Base-by-base conservation (phyloP, 2,329 filamentous ascomycete genomes). In the Cladosporium colombiae region DNA sequence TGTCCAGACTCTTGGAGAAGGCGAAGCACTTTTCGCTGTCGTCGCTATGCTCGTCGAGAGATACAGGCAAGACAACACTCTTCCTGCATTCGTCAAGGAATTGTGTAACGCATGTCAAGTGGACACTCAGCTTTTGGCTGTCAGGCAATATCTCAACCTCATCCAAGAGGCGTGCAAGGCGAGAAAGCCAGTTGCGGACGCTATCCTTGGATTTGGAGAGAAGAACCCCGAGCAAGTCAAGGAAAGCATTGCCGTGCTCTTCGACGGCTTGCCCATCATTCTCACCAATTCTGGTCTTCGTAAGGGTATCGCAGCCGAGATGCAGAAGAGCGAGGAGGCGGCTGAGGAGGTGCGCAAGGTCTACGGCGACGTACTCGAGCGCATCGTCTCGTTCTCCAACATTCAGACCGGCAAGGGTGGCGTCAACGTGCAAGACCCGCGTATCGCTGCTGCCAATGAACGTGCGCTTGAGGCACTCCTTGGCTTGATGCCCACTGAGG, bases 31-130 rank as follows among this genome's bases (percentile, higher is more conserved):
- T 27, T 96, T 92, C 72, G 93, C 92, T 5, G 85, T 99, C 16
- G 80, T 96, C 58, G 90, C 91, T 65, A 93, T 98, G 86, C 86
- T 99, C 67, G 88, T 92, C n/a, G 92, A 97, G 75, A 90, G 91
- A 74, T 96, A 97, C 75, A 89, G 91, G 4, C 84, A 88, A n/a
- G 90, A 89, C 66, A 88, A 91, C 73, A 87, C 86, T 70, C 87
- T 95, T 44, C 81, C 89, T 46, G 85, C 85, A n/a, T 93, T 98
- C 77, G 85, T 91, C 66, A 85, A 86, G 2, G 89, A 92, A 50
- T 81, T 99, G 29, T 85, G 92, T 53, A 88, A 87, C 67, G 83
- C 87, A 40, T 95, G 96, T 74, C 84, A 85, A 57, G 88, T 91
- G 14, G 84, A 89, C 57, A 85, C 88, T n/a, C 92, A 96, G 74